Evolutionary conservation across 2,329 filamentous ascomycete genomes (phyloP), one percentile per base, ranked within the genome.

Genomic region (Hymenoscyphus occultus): DNA sequence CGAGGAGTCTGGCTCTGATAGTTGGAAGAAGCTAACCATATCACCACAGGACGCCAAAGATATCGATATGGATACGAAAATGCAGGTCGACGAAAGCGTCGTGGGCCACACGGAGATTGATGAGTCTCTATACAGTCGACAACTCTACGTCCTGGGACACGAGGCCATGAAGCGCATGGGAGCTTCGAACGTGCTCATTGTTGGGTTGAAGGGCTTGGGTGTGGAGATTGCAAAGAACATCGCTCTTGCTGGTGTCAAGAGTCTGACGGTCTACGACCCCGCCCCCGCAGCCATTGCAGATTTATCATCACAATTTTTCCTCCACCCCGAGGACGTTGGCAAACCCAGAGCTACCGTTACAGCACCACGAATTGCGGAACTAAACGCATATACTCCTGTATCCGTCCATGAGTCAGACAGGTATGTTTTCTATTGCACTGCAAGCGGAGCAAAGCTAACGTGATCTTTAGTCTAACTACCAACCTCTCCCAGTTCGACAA

Each of bases 151-250:
- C 67, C 78, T 89, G 61, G 87, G 87, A 69, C 87, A 90, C 74
- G 87, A 89, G 78, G 95, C 95, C 71, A 99, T 99, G 95, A 98
- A 96, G 84, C 93, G 95, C 75, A 99, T 99, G 95, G 87, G 93
- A 75, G 91, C 93, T 68, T 98, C 95, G 63, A 96, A 98, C 76
- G 86, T 99, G 66, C 90, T 99, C 62, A 84, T 99, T 64, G 90
- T 94, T 68, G 95, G 95, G 69, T 82, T 98, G 71, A 94, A 95
- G 78, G 95, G 95, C 61, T 86, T 99, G 51, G 95, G 95, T 81
- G 94, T 97, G 64, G 95, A 99, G 80, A 95, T 99, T 73, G 94
- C 95, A 75, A 99, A 99, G 85, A 99, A 99, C 75, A 92, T 99
- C 75, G 95, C 95, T 66, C 89, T 99, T 72, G 95, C 95, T 73